These are phyloP conservation scores for Penicillium lagena DNA, from an alignment of 495 filamentous ascomycete genomes.

Conservation along the genomic window DNA sequence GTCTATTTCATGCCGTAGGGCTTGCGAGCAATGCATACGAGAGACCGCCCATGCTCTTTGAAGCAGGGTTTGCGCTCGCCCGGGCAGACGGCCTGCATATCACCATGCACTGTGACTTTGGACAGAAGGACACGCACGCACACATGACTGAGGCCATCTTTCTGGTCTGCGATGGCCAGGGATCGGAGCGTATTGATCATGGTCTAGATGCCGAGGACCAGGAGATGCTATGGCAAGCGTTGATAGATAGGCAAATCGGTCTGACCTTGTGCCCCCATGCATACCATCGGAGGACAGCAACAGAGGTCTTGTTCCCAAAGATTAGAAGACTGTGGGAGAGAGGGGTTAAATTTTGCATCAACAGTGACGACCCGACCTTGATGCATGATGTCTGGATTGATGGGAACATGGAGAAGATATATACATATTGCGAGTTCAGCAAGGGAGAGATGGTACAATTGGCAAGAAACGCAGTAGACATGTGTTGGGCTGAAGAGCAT, in stretches of 20 bases:
- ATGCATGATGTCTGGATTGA: slow-evolving; percentile 40
- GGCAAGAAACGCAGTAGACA: slow-evolving; percentile 29
- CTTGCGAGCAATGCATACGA: slow-evolving; percentile 35
- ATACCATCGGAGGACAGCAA: slow-evolving; percentile 31
- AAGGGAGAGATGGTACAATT: slow-evolving; percentile 30
- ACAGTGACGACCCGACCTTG: slow-evolving; percentile 36
- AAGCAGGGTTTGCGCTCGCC: slow-evolving; percentile 26
- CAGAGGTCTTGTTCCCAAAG: slow-evolving; percentile 30
- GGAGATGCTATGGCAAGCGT: slow-evolving; percentile 21
- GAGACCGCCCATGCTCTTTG: slow-evolving; percentile 31
- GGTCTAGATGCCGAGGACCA: slow-evolving; percentile 30
- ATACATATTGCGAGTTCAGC: slow-evolving; percentile 23
- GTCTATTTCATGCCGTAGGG: slow-evolving; percentile 34
- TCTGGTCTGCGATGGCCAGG: slow-evolving; percentile 20
- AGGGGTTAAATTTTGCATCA: slow-evolving; percentile 30
- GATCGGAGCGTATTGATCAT: slow-evolving; percentile 41
- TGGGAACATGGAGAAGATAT: slow-evolving; percentile 34
- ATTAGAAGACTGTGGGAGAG: slow-evolving; percentile 27
- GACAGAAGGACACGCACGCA: slow-evolving; percentile 29
- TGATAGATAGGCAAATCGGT: slow-evolving; percentile 24
- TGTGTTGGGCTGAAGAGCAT: slow-evolving; percentile 29
- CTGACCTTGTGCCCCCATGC: slow-evolving; percentile 38
- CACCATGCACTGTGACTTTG: slow-evolving; percentile 40
- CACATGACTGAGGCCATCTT: slow-evolving; percentile 31
- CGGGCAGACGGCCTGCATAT: slow-evolving; percentile 29